A percentile compares a stretch with the other conserved stretches of the same genome.
phyloP scores from a whole-genome alignment of 2,329 filamentous ascomycete genomes.

The Trichophyton benhamiae region DNA sequence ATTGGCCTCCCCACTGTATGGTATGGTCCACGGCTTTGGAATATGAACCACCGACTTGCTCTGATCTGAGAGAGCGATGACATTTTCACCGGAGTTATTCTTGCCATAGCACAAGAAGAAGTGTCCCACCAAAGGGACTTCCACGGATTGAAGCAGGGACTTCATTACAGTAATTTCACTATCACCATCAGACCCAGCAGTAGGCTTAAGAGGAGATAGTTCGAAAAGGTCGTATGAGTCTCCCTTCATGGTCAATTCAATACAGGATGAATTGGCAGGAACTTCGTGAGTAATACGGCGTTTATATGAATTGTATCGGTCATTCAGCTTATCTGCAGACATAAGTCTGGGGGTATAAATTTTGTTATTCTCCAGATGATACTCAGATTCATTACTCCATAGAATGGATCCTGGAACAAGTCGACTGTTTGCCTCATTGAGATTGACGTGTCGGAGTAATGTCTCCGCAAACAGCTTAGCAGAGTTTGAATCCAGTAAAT shows the following conservation, averaged over 20 bases:
- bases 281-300: background rate
- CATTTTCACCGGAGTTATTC: background rate
- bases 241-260: background rate
- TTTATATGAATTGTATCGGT: conserved; percentile 2
- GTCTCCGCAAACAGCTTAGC: background rate
- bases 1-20: background rate
- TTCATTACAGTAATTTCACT: background rate
- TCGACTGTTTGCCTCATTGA: background rate
- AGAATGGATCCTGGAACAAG: background rate
- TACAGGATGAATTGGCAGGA: background rate
- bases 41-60: background rate
- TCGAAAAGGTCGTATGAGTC: background rate
- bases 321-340: background rate
- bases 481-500: background rate
- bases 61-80: background rate
- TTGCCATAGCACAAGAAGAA: background rate
- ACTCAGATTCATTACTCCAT: background rate
- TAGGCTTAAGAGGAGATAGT: background rate
- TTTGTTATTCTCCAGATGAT: background rate
- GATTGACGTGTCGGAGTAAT: background rate
- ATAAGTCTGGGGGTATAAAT: background rate
- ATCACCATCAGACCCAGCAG: background rate
- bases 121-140: background rate
- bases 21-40: background rate
- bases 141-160: background rate